Evolutionary conservation across 2,329 filamentous ascomycete genomes (phyloP), one percentile per base, ranked within the genome.

Genomic region (Epichloe amarillans): DNA sequence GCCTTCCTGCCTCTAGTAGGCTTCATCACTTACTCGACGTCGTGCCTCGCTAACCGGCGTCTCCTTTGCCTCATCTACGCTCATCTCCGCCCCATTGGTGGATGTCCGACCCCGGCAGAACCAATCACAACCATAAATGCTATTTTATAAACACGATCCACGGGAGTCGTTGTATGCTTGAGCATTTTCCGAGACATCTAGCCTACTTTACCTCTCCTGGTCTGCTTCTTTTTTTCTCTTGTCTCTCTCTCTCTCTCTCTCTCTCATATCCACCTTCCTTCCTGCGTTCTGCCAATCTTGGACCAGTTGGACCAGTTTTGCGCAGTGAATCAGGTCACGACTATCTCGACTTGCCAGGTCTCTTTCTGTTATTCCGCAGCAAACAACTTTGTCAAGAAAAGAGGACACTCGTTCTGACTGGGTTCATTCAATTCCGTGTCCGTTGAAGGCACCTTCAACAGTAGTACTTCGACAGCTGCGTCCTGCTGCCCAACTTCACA

Each of bases 11-110:
- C 36, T 46, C 14, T 15, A 17, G 17, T 46, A 30, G 19, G 44
- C 44, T 46, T 33, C 17, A 33, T 39, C 26, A 23, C 37, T 51
- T 36, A 36, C 52, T 57, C 61, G 55, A 55, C 57, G 58, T 61
- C 53, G 56, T 61, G 58, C 54, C 56, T 60, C 55, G 56, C 62
- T 17, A 63, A 61, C 62, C 61, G 59, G 62, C 59, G 57, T 57
- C 55, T 56, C 53, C 59, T 63, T 58, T 64, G 60, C 62, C 61
- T 66, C 62, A 62, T 61, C 62, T 60, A 58, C 57, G 60, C 57
- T 57, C 60, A 61, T 64, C 57, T 57, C 55, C 56, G 55, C 58
- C 42, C 56, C 55, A 66, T 66, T 67, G 65, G 65, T 61, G 58
- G 55, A 58, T 51, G 55, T 56, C 44, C 54, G 55, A 55, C 62